Conservation (phyloP, 768 basidiomycete genomes). For the Suillus sp. region DNA sequence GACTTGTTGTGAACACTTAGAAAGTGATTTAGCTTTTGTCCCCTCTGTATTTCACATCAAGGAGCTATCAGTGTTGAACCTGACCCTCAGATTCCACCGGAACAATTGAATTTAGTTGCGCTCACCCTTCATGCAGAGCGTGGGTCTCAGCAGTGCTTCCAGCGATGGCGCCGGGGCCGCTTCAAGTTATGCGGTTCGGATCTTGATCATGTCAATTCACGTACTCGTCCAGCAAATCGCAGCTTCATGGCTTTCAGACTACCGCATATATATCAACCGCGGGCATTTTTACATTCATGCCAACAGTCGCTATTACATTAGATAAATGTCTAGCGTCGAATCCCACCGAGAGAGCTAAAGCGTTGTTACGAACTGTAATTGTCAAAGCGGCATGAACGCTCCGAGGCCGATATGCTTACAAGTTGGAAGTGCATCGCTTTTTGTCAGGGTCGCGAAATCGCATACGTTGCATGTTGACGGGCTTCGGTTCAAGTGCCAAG, state of each 20-base stretch:
- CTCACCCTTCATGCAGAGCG: not conserved
- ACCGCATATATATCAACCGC: not conserved
- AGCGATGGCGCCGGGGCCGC: constrained; percentile 1
- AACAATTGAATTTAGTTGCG: not conserved
- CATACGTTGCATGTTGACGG: not conserved
- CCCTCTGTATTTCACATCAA: not conserved
- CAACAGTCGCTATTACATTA: not conserved
- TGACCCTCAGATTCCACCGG: too few species aligned
- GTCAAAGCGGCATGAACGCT: not conserved
- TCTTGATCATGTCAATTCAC: not conserved
- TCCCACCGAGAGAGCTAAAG: too few species aligned
- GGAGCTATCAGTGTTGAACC: not conserved
- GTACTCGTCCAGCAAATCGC: not conserved
- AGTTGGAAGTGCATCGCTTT: not conserved
- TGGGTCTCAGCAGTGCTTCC: not conserved
- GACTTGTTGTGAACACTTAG: not conserved
- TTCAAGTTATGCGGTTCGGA: not conserved
- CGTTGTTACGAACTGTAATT: not conserved
- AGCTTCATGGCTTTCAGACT: not conserved
- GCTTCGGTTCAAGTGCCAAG: not conserved
- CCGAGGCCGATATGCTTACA: not conserved
- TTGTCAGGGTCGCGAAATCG: not conserved
- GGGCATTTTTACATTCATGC: not conserved
- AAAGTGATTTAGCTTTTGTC: not conserved
- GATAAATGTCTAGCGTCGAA: not conserved